Base-by-base conservation (phyloP, 2,329 filamentous ascomycete species). In the Diaporthe sp. region DNA sequence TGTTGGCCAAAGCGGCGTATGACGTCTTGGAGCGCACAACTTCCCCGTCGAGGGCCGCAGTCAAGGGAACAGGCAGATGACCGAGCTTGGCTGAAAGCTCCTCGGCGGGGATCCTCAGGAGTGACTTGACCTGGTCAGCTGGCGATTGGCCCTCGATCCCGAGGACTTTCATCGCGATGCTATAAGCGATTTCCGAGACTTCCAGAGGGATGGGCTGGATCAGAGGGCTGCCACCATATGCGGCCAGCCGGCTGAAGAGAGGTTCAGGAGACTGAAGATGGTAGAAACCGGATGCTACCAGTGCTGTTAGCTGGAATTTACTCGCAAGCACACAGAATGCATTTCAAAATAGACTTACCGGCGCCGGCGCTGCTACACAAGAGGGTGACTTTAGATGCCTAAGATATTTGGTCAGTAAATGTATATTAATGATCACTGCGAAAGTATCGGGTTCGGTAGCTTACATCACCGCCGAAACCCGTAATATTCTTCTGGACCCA, bases 111-210 rank as follows among this genome's bases (percentile, higher is more conserved):
- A 72, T 61, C 25, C 51, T 56, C 10, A 77, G 72, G 12, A 78
- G 72, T 13, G 68, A 53, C 27, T 78, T 61, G 25, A 77, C 72
- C 12, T 88, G 70, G 77, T 88, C n/a, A 84, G 86, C 73, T 88
- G 88, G 3, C 84, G 86, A 50, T 84, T 88, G 76, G 84, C 90
- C 55, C 85, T 89, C 59, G 83, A 89, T 73, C 81, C 86, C 42
- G 85, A 91, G 78, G 78, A 79, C 25, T 86, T 87, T n/a, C 87
- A 91, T 76, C 88, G 91, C 79, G 12, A 73, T 47, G 19, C 61
- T 47, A 30, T 72, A 75, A 22, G 63, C 72, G 19, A 55, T 50
- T 32, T 75, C 72, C 17, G 74, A 51, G 4, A 74, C 69, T 9
- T 55, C 35, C 8, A 30, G 8, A 3, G 72, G 72, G 8, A 70